Conservation (phyloP, 2,329 filamentous ascomycete genomes). For the Pseudocercospora pini-densiflorae region DNA sequence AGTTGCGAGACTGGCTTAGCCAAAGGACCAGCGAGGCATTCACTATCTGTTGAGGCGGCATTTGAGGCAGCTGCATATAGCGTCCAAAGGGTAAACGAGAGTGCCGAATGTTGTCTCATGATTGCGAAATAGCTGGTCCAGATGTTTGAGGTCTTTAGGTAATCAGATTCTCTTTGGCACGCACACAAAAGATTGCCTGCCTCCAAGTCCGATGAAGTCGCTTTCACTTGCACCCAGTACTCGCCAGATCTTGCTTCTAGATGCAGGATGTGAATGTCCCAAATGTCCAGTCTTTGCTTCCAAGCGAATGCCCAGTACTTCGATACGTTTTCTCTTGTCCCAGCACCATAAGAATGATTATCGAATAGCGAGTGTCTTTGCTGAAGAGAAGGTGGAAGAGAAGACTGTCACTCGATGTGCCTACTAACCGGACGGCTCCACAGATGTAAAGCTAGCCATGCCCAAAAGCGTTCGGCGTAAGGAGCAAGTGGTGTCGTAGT, state of each 20-base stretch:
- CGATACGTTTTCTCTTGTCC: not conserved
- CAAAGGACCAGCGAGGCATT: conserved; percentile 14
- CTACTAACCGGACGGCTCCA: conserved; percentile 1
- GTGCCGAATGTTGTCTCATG: not conserved
- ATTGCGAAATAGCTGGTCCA: not conserved
- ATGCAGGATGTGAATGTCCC: too few species aligned
- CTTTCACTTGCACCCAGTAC: not conserved
- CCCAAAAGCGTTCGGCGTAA: conserved; percentile 5
- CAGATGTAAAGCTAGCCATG: not conserved
- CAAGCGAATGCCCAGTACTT: not conserved
- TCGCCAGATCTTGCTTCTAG: too few species aligned
- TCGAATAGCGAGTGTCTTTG: not conserved
- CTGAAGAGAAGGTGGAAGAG: not conserved
- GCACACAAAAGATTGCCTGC: not conserved
- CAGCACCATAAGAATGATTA: not conserved
- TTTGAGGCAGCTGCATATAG: not conserved
- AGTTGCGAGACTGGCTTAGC: conserved; percentile 14
- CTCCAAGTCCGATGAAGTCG: not conserved
- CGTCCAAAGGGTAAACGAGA: not conserved
- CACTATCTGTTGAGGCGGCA: conserved; percentile 8
- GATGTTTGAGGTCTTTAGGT: not conserved
- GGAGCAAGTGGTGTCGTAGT: conserved; percentile 11
- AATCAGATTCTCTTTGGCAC: not conserved
- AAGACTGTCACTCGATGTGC: not conserved
- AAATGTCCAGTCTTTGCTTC: not conserved